A percentile compares a stretch with the other conserved stretches of the same genome.
These are phyloP conservation scores for Botrytis aclada DNA, from an alignment of 2,329 filamentous ascomycete species.

Conservation along the genomic window DNA sequence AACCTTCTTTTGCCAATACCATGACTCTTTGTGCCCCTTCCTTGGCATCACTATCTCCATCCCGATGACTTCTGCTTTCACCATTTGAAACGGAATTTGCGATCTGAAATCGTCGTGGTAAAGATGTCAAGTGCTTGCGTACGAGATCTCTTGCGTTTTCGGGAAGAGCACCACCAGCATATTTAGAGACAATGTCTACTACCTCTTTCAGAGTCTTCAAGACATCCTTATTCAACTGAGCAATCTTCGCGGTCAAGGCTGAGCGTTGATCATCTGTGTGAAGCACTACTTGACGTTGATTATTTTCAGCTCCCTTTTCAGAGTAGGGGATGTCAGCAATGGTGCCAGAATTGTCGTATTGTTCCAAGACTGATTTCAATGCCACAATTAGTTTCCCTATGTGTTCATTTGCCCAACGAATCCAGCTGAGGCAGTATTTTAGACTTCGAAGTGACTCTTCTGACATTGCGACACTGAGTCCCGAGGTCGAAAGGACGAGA, in stretches of 20 bases:
- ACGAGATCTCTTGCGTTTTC: conserved; percentile 85
- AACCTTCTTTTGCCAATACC: conserved; percentile 80
- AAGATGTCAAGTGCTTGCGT: conserved; percentile 74
- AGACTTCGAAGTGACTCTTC: conserved; percentile 81
- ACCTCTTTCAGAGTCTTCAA: conserved; percentile 77
- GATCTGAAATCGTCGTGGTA: conserved; percentile 78
- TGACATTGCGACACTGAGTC: conserved; percentile 86
- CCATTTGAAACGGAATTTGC: conserved; percentile 54
- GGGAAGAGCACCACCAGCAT: conserved; percentile 86
- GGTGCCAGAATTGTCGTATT: conserved; percentile 61
- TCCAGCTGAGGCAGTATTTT: conserved; percentile 77
- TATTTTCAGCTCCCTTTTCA: conserved; percentile 24
- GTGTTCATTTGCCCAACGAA: conserved; percentile 78
- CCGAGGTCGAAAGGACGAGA: conserved; percentile 85
- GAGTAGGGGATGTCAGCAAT: conserved; percentile 22
- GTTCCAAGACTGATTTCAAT: conserved; percentile 71
- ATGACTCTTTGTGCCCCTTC: conserved; percentile 73
- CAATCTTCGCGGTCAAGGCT: conserved; percentile 49
- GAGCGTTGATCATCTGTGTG: conserved; percentile 32
- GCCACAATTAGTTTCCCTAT: conserved; percentile 72
- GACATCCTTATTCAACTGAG: conserved; percentile 65
- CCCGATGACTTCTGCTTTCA: conserved; percentile 32
- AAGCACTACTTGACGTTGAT: conserved; percentile 29
- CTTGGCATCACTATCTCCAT: conserved; percentile 44
- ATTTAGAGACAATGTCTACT: conserved; percentile 81